Evolutionary conservation across 257 asterid genomes (phyloP), one percentile per base, ranked within the genome.

Genomic region (Lantana camara): DNA sequence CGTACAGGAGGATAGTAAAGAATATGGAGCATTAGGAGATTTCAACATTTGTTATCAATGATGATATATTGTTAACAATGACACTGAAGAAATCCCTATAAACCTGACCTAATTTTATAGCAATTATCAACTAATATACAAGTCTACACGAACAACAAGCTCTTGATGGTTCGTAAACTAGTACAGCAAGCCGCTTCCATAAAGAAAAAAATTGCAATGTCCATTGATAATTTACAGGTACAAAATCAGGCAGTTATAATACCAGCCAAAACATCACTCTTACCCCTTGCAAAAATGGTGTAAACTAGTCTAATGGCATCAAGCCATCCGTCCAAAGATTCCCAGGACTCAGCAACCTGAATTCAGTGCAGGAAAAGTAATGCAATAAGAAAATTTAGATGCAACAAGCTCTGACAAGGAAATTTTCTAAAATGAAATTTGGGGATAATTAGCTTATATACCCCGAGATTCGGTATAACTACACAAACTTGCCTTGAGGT

Each of bases 321-420:
- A 49, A 94, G 89, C 99, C 99, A 94, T 66, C 96, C 95, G 14
- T 94, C 99, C 81, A 94, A 75, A 60, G 86, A 77, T 69, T 94
- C 97, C 99, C 99, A 90, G n/a, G 99, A 85, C 74, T 94, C 99
- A 27, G 96, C 97, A 67, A 90, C 83, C 99, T 94, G 86, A 27
- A 27, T 27, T 27, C 56, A 72, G 41, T 5, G 53, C 66, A 47
- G 54, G 17, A 2, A 10, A 30, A 57, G 41, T 1, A n/a, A 21
- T 50, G 14, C 19, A 19, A 13, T 17, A 47, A 51, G 38, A 14
- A 40, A 38, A 7, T 0, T 3, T 17, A 8, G 14, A 64, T 32
- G 17, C 22, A 30, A 12, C 17, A 44, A 45, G 5, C 21, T 37
- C 42, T 17, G 30, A 44, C 35, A 12, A 20, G 56, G 27, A 67